Conservation (phyloP, 2,329 filamentous ascomycete species). For the Fusarium incarnatum region DNA sequence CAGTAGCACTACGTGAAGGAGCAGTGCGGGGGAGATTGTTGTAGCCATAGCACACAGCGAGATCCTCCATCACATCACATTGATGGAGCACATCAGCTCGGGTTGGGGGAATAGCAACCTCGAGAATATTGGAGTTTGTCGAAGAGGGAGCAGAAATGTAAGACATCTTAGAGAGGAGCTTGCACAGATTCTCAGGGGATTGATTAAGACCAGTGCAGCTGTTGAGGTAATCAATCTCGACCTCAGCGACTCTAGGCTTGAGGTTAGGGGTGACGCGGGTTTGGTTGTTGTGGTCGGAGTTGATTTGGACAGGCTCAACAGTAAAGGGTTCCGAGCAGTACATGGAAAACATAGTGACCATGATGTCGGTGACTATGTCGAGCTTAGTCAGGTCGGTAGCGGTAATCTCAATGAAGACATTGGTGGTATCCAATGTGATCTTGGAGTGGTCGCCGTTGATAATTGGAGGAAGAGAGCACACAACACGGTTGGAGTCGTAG, state of each 20-base stretch:
- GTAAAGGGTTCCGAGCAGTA: conserved; percentile 92
- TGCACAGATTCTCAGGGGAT: conserved; percentile 78
- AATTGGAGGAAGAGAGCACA: conserved; percentile 95
- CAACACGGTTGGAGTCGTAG: conserved; percentile 85
- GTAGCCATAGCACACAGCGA: conserved; percentile 96
- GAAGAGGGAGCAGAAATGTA: conserved; percentile 82
- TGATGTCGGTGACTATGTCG: conserved; percentile 93
- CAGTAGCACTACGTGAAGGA: conserved; percentile 85
- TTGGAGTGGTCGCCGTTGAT: conserved; percentile 99
- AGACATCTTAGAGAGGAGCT: conserved; percentile 88
- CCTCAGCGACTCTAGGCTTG: conserved; percentile 78
- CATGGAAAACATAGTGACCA: conserved; percentile 96
- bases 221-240: conserved; percentile 94
- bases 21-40: conserved; percentile 92
- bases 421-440: conserved; percentile 89
- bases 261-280: conserved; percentile 85
- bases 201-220: conserved; percentile 86
- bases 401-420: conserved; percentile 97
- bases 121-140: conserved; percentile 75
- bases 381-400: conserved; percentile 96
- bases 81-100: conserved; percentile 95
- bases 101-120: conserved; percentile 87
- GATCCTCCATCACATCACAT: conserved; percentile 98
- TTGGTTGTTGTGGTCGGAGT: conserved; percentile 90
- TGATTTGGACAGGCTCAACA: conserved; percentile 91